A percentile compares a stretch with the other conserved stretches of the same genome.
phyloP scores from a whole-genome alignment of 1,284 basidiomycete species.

The Ceratobasidium sp. region DNA sequence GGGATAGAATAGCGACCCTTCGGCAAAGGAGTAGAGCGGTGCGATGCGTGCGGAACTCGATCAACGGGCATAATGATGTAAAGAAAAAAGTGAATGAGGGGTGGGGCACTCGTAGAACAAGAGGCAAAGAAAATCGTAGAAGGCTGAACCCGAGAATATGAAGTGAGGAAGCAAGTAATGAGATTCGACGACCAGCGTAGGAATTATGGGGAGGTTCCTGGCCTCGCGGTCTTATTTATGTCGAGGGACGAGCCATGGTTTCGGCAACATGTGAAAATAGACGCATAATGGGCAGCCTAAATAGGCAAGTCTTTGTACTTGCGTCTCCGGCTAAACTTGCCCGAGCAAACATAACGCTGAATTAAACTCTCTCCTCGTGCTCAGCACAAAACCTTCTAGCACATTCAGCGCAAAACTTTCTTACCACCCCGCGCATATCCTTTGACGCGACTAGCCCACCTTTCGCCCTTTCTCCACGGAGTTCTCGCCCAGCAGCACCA shows the following conservation, averaged over 20 bases:
- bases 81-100: not conserved
- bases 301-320: not conserved
- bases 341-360: not conserved
- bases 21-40: not conserved
- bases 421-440: not conserved
- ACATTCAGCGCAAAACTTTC: not conserved
- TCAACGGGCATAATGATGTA: not conserved
- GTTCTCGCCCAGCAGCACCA: not conserved
- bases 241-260: not conserved
- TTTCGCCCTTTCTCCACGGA: no score
- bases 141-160: not conserved
- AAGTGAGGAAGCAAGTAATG: not conserved
- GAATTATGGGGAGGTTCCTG: not conserved
- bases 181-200: not conserved
- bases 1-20: not conserved
- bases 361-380: not conserved
- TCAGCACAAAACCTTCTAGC: not conserved
- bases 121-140: not conserved
- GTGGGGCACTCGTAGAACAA: not conserved
- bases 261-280: not conserved
- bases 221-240: not conserved
- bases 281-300: not conserved
- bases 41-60: not conserved
- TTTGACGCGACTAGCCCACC: not conserved
- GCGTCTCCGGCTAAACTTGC: not conserved